Evolutionary conservation across 2,329 filamentous ascomycete species (phyloP), one percentile per base, ranked within the genome.

Genomic region (Drechmeria coniospora): DNA sequence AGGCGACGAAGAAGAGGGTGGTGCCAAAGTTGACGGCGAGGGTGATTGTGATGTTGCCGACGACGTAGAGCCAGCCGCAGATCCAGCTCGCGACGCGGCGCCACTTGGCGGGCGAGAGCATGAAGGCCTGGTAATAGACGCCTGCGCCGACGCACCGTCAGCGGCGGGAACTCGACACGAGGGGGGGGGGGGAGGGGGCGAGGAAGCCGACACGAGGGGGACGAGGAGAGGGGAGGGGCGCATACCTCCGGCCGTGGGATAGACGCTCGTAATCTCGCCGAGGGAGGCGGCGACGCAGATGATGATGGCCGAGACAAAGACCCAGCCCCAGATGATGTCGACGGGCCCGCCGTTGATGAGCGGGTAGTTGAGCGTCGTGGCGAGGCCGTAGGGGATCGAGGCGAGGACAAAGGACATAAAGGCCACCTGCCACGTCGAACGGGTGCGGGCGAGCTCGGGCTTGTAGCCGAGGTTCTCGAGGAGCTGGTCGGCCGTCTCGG

Each of bases 21-120:
- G 79, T 82, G 6, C 77, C 79, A 42, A 83, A 84, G 57, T 81
- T 80, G 46, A 83, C 78, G n/a, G 77, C 68, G n/a, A 83, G 60
- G 0, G 79, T 83, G 40, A 86, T 86, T 38, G 76, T 82, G 49
- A 83, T 76, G 54, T 84, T 84, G 32, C 80, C 80, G 28, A 82
- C 72, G 12, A 81, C 67, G 46, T 79, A 84, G 14, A 76, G 59
- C 78, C 78, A 84, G 34, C 78, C 78, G 38, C 73, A 78, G 34
- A 79, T 68, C 69, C 74, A 83, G 18, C 73, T 73, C 11, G 74
- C 61, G 11, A 78, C 54, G 23, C 64, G 67, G 29, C 76, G 71
- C 54, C 68, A 76, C 11, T 49, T 51, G 15, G 63, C 48, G 12
- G 74, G 63, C 0, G 77, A 65, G 10, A 84, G 65, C 70, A 81